These are phyloP conservation scores for Aspergillus coremiiformis DNA, from an alignment of 495 filamentous ascomycete genomes.

Conservation along the genomic window DNA sequence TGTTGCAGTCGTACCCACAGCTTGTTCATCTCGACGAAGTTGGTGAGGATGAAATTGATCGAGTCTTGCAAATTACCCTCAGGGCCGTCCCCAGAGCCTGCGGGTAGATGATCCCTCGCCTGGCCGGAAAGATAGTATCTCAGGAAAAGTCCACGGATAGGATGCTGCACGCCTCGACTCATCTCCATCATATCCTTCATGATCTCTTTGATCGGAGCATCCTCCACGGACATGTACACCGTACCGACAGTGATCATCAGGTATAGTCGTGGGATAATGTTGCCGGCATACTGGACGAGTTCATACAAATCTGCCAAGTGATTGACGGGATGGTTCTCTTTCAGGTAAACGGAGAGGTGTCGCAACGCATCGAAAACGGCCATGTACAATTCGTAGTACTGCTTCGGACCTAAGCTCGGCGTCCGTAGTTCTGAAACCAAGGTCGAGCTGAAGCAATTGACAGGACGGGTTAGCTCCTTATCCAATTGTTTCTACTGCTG, in stretches of 20 bases:
- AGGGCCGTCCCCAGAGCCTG: slow-evolving; percentile 75
- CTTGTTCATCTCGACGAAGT: slow-evolving; percentile 99
- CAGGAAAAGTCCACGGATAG: slow-evolving; percentile 87
- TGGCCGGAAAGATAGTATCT: slow-evolving; percentile 94
- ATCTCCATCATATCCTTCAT: slow-evolving; percentile 99
- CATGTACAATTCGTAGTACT: slow-evolving; percentile 99
- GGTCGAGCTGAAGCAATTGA: slow-evolving; percentile 62
- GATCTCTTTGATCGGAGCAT: slow-evolving; percentile 97
- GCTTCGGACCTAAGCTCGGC: slow-evolving; percentile 89
- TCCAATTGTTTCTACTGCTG: slow-evolving; percentile 21
- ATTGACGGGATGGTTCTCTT: slow-evolving; percentile 94
- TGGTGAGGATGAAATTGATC: slow-evolving; percentile 93
- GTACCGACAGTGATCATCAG: slow-evolving; percentile 99
- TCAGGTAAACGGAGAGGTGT: slow-evolving; percentile 91
- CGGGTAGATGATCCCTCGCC: slow-evolving; percentile 79
- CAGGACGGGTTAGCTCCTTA: slow-evolving; percentile 14
- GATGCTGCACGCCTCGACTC: slow-evolving; percentile 95
- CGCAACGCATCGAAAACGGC: slow-evolving; percentile 95
- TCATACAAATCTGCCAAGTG: slow-evolving; percentile 98
- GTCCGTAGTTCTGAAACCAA: slow-evolving; percentile 95
- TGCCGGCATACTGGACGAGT: slow-evolving; percentile 97
- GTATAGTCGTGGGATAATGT: slow-evolving; percentile 93
- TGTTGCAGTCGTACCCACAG: slow-evolving; percentile 96
- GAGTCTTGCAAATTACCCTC: slow-evolving; percentile 96
- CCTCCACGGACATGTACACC: slow-evolving; percentile 96